phyloP scores from a whole-genome alignment of 306 rosid species.

The Prunus davidiana region DNA sequence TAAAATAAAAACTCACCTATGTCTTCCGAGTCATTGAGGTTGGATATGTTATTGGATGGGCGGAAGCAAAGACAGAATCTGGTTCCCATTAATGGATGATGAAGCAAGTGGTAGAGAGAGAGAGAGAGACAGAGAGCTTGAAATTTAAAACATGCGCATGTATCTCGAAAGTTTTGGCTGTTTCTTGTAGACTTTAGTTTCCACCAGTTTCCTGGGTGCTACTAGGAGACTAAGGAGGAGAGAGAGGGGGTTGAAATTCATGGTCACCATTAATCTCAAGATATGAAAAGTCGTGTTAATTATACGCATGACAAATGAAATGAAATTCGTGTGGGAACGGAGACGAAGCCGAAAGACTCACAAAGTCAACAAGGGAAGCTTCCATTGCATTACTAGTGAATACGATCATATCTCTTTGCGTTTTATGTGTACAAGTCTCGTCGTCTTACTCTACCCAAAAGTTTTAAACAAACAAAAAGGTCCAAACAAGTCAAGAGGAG shows the following conservation, averaged over 20 bases:
- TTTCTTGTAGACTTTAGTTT: neutral
- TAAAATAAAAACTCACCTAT: constrained; percentile 29
- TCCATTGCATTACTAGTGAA: neutral
- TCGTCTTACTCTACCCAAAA: too few species aligned
- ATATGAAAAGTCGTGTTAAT: too few species aligned
- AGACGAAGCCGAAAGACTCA: neutral
- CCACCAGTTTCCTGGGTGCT: neutral
- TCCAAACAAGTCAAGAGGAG: too few species aligned
- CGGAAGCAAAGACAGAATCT: constrained; percentile 64
- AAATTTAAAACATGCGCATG: neutral
- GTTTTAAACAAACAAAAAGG: too few species aligned
- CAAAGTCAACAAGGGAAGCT: neutral
- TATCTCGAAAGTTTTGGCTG: neutral
- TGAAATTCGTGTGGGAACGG: too few species aligned
- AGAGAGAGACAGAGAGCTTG: neutral
- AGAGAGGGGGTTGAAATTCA: too few species aligned
- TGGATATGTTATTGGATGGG: constrained; percentile 54
- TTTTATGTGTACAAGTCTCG: too few species aligned
- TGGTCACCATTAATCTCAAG: too few species aligned
- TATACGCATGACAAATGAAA: too few species aligned
- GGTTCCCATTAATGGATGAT: constrained; percentile 58
- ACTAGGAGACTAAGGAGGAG: too few species aligned
- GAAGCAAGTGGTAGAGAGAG: constrained; percentile 3
- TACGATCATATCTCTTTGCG: too few species aligned
- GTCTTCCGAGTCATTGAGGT: constrained; percentile 50